phyloP scores from a whole-genome alignment of 495 filamentous ascomycete genomes.

The Aspergillus diversus region DNA sequence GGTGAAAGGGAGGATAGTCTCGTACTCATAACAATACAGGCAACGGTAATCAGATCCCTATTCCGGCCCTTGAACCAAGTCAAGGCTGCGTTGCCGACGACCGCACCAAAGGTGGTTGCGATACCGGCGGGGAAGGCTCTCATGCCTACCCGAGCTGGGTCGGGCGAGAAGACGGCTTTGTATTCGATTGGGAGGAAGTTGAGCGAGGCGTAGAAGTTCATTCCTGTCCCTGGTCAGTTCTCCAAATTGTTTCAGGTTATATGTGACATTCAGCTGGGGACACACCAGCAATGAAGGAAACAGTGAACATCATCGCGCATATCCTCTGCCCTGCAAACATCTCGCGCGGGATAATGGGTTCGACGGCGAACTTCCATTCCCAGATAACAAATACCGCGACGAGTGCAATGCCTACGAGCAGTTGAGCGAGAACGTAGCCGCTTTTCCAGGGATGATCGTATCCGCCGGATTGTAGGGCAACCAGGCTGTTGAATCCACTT shows the following conservation, averaged over 20 bases:
- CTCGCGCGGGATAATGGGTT: background rate
- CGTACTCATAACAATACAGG: slow-evolving; percentile 1
- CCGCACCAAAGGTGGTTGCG: background rate
- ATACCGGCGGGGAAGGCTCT: background rate
- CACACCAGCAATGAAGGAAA: background rate
- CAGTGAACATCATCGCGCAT: background rate
- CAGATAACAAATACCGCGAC: background rate
- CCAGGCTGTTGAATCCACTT: background rate
- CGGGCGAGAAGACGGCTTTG: background rate
- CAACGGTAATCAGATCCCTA: background rate
- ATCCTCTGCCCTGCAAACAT: slow-evolving; percentile 5
- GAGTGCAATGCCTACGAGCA: background rate
- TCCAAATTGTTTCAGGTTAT: background rate
- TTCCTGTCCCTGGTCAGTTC: background rate
- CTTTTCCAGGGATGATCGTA: background rate
- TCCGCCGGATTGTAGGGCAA: background rate
- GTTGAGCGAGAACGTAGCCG: background rate
- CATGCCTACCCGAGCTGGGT: background rate
- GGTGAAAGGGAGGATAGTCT: background rate
- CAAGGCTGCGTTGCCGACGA: background rate
- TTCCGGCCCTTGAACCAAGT: slow-evolving; percentile 1
- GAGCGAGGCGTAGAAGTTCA: slow-evolving; percentile 2
- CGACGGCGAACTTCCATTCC: background rate
- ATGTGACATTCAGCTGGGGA: background rate
- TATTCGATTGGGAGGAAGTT: background rate